Evolutionary conservation across 2,329 filamentous ascomycete genomes (phyloP).

Genomic region (Aspergillus tubingensis): DNA sequence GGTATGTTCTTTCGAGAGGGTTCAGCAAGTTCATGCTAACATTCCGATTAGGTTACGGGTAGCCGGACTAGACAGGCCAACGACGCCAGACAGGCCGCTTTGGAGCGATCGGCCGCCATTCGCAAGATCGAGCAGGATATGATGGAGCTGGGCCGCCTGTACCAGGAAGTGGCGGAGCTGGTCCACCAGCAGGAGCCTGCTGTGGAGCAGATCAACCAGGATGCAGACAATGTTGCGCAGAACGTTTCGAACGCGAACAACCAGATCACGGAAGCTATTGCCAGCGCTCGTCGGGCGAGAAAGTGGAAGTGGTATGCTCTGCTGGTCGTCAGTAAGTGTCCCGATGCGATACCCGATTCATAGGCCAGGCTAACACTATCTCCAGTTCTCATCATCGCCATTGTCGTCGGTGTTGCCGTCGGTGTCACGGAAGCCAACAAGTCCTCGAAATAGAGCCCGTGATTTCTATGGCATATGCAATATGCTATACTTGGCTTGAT

Average conservation of each 20-base stretch:
- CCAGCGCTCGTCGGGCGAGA: slow-evolving; percentile 74
- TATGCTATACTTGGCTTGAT: slow-evolving; percentile 1
- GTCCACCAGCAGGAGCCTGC: slow-evolving; percentile 83
- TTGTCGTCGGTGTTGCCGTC: slow-evolving; percentile 55
- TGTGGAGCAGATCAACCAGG: slow-evolving; percentile 79
- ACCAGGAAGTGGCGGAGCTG: slow-evolving; percentile 84
- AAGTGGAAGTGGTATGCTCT: slow-evolving; percentile 98
- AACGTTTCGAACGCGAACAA: slow-evolving; percentile 84
- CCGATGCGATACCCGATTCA: not conserved
- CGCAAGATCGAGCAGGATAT: slow-evolving; percentile 91
- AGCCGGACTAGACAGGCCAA: slow-evolving; percentile 69
- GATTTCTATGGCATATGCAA: not conserved
- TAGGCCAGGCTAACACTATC: slow-evolving; percentile 6
- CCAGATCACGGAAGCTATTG: slow-evolving; percentile 78
- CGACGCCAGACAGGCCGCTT: slow-evolving; percentile 76
- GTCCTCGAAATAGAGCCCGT: slow-evolving; percentile 6
- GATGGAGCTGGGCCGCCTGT: slow-evolving; percentile 81
- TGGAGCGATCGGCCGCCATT: slow-evolving; percentile 80
- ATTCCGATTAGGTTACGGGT: slow-evolving; percentile 32
- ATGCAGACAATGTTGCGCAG: slow-evolving; percentile 80
- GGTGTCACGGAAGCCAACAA: slow-evolving; percentile 44
- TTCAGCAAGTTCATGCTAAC: not conserved
- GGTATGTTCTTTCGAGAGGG: slow-evolving; percentile 55
- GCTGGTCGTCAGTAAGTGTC: slow-evolving; percentile 64
- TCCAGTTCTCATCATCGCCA: slow-evolving; percentile 56